Evolutionary conservation across 805 yeast genomes (phyloP), one percentile per base, ranked within the genome.

Genomic region (Candida tibetensis): DNA sequence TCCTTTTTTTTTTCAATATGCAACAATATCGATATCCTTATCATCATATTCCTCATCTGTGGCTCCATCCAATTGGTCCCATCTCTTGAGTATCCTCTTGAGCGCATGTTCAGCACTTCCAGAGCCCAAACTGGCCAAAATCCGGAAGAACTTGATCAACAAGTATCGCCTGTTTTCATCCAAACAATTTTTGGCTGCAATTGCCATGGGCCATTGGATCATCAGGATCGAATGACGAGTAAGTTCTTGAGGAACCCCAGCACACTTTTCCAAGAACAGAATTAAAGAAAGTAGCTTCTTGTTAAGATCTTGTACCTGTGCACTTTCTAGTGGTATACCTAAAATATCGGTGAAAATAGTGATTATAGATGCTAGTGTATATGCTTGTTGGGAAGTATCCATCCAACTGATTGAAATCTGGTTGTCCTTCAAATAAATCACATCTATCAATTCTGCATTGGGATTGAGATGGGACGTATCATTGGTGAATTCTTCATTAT

Each of bases 141-240:
- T 43, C 6, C 57, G 48, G 44, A 78, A 77, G 41, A 74, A 71
- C 34, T 57, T 62, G 33, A 62, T 62, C 10, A 71, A 65, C 16
- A 62, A 42, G 3, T 44, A 40, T 40, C 66, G 62, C 41, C 74
- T 67, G 7, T 55, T 55, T 3, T 55, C 58, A 1, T 60, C 47
- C 1, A 54, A 48, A 42, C 74, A 67, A 41, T 72, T 70, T 36
- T 66, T 32, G 0, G 82, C 85, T 1, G 77, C 74, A 10, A 69
- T 63, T 33, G 68, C 57, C 62, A 77, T 60, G 0, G 82, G 76
- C 76, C 81, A 72, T 50, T 78, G 83, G 17, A 76, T 52, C 67
- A 77, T 61, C 67, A 77, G 62, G 25, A 76, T 57, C 36, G 68
- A 44, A 47, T 55, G 52, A 46, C 59, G 46, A 30, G 51, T 49